Base-by-base conservation (phyloP, 352 stramenopile species). In the Phytopythium vexans region DNA sequence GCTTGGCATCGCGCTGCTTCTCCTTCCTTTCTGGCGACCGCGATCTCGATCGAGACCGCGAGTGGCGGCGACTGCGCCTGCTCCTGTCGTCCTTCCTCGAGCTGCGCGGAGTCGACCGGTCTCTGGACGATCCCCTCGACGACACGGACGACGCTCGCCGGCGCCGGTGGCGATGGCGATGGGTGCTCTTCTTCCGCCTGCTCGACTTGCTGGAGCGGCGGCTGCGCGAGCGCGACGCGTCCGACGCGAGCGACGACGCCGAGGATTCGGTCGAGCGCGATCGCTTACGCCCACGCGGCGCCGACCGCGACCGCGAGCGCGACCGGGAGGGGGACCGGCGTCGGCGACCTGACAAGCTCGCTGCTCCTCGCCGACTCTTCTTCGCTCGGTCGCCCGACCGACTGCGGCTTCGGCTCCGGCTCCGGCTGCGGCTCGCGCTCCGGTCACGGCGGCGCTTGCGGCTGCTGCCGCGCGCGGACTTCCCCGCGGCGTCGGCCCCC, bases 201-300 rank as follows among this genome's bases (percentile, higher is more conserved):
- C 57, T 52, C 1, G 50, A 51, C 38, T 64, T 74, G 40, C 62
- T 60, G 33, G 50, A 50, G 43, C 49, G 60, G 16, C 62, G 60
- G 9, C 74, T 54, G 14, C 66, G 52, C 27, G 71, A 83, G 11
- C 71, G 66, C 49, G 72, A 73, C 27, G 48, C 49, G 44, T 41
- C 65, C 6, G 66, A 73, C 15, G 64, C 76, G 6, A 21, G 32
- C 9, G 44, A 55, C 52, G 60, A 64, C 11, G 55, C 40, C 14
- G 37, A 42, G 5, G 21, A 27, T 2, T 27, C 21, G 21, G 21
- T 27, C 21, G 73, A 82, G 9, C 62, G 60, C 16, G 61, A 70
- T 3, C 62, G 59, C 38, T 56, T 64, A n/a, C 51, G 61, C 11
- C 37, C 34, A 6, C 52, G 41, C 9, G 32, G 33, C 16, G 52